A percentile compares a stretch with the other conserved stretches of the same genome.
Evolutionary conservation across 179 eudicot species (phyloP).

Genomic region (Corrigiola litoralis): DNA sequence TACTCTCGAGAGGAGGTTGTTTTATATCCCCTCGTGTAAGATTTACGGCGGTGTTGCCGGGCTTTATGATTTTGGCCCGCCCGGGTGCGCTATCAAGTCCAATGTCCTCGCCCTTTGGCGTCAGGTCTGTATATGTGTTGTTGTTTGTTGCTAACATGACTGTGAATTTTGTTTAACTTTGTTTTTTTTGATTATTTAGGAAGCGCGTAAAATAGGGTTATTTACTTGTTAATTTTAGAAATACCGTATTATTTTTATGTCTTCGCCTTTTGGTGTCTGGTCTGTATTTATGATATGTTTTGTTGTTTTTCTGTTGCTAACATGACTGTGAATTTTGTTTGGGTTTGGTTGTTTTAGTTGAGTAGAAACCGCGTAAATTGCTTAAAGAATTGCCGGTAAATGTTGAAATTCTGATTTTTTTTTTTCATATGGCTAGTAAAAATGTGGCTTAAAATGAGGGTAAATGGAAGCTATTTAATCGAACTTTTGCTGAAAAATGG

Average conservation of each 20-base stretch:
- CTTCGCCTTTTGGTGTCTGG: slow-evolving; percentile 94
- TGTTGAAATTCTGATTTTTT: too few species aligned
- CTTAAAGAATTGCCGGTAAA: too few species aligned
- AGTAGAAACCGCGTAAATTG: too few species aligned
- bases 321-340: neutral
- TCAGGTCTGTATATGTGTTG: slow-evolving; percentile 36
- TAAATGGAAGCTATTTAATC: too few species aligned
- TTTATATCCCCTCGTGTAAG: slow-evolving; percentile 79
- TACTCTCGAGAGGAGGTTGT: slow-evolving; percentile 72
- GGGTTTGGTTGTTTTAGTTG: neutral
- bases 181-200: too few species aligned
- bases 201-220: too few species aligned
- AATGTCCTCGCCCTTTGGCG: slow-evolving; percentile 94
- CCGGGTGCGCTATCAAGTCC: slow-evolving; percentile 80
- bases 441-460: too few species aligned
- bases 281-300: slow-evolving; percentile 1
- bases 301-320: neutral
- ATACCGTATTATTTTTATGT: too few species aligned
- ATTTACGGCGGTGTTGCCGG: slow-evolving; percentile 93
- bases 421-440: too few species aligned
- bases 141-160: neutral
- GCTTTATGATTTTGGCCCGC: slow-evolving; percentile 82
- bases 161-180: neutral
- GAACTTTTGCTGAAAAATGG: too few species aligned
- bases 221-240: too few species aligned